Evolutionary conservation across 768 basidiomycete species (phyloP).

Genomic region (Mycena vulgaris): DNA sequence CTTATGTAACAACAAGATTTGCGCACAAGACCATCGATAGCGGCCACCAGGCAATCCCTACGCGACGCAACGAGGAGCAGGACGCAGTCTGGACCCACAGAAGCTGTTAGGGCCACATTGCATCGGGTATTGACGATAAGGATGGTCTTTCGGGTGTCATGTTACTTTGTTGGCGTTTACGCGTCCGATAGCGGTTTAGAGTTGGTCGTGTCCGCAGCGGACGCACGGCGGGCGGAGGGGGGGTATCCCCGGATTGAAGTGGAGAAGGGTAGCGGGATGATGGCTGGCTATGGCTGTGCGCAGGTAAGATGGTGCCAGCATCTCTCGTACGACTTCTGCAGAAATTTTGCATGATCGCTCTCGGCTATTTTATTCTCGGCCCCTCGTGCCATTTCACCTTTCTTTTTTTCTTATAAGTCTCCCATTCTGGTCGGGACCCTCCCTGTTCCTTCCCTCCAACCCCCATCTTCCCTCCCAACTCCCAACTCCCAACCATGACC

Average conservation of each 20-base stretch:
- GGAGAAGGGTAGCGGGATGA: neutral
- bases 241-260: neutral
- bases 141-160: neutral
- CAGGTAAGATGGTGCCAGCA: too few relatives aligned
- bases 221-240: neutral
- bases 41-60: neutral
- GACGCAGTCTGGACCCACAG: neutral
- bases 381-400: neutral
- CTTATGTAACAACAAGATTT: neutral
- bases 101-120: neutral
- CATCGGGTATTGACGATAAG: neutral
- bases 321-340: too few relatives aligned
- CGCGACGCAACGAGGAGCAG: neutral
- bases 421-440: neutral
- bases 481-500: conserved; percentile 52
- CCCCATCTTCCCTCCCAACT: conserved; percentile 33
- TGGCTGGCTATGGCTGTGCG: too few relatives aligned
- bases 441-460: conserved; percentile 30
- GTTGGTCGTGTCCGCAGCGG: neutral
- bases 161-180: neutral
- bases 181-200: neutral
- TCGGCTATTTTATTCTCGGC: neutral
- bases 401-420: neutral
- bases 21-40: neutral
- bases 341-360: neutral